phyloP scores from a whole-genome alignment of 2,329 filamentous ascomycete species.

The Colletotrichum sp. region DNA sequence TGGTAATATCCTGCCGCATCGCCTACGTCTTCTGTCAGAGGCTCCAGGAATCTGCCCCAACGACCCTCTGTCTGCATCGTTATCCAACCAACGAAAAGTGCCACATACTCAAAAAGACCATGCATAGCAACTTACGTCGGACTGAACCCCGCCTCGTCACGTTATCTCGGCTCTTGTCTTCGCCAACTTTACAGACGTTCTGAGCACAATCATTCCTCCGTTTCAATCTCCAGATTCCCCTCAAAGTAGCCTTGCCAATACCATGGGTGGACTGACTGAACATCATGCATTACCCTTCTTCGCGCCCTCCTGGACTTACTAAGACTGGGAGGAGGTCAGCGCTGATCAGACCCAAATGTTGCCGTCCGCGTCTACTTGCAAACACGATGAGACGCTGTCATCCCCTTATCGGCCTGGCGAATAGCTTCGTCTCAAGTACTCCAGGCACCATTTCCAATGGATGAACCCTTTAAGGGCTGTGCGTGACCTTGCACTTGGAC shows the following conservation, averaged over 20 bases:
- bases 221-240: not conserved
- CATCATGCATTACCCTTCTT: not conserved
- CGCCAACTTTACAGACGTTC: not conserved
- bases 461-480: not conserved
- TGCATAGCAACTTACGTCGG: not conserved
- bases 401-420: not conserved
- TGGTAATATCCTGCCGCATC: not conserved
- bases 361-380: not conserved
- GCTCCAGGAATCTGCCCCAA: not conserved
- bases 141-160: not conserved
- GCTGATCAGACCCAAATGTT: not conserved
- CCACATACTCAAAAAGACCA: not conserved
- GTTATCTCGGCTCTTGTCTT: not conserved
- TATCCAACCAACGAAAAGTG: not conserved
- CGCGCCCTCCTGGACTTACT: not conserved
- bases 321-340: not conserved
- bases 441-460: not conserved
- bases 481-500: not conserved
- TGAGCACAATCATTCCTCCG: not conserved
- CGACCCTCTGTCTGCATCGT: not conserved
- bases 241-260: not conserved
- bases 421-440: not conserved
- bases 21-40: not conserved
- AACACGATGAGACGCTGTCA: not conserved
- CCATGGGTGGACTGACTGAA: not conserved